These are phyloP conservation scores for Moesziomyces parantarcticus DNA, from an alignment of 1,284 basidiomycete species.

Conservation along the genomic window DNA sequence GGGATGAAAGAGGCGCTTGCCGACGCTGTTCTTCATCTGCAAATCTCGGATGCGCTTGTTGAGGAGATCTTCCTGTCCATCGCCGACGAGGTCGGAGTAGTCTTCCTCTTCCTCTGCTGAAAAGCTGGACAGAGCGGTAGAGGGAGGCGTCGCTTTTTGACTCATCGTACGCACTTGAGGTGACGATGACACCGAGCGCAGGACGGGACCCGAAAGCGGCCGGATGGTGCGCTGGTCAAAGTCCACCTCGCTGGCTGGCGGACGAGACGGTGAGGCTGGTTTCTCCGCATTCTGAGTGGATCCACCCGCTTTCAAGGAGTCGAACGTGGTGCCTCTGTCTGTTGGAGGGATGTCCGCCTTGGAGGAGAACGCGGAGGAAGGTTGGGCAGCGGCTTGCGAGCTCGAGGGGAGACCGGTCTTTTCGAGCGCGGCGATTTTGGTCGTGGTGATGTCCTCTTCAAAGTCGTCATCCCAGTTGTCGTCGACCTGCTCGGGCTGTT, in stretches of 20 bases:
- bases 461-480: conserved; percentile 99
- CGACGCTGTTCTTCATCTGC: conserved; percentile 50
- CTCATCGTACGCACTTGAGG: conserved; percentile 21
- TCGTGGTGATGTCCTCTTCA: conserved; percentile 87
- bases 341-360: background rate
- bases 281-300: background rate
- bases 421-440: conserved; percentile 79
- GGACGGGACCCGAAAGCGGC: conserved; percentile 26
- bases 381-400: conserved; percentile 5
- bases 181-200: conserved; percentile 35
- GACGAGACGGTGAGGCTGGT: conserved; percentile 16
- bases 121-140: conserved; percentile 19
- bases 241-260: conserved; percentile 25
- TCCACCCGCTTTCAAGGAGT: background rate
- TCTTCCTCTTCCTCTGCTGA: conserved; percentile 70
- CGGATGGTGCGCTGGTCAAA: conserved; percentile 70
- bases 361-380: background rate
- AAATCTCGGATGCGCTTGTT: conserved; percentile 50
- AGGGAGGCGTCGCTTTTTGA: conserved; percentile 2
- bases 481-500: conserved; percentile 74
- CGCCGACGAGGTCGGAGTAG: conserved; percentile 61
- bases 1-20: conserved; percentile 56
- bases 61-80: conserved; percentile 50
- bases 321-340: background rate
- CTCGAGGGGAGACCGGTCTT: conserved; percentile 17